These are phyloP conservation scores for Chaetomium sp. DNA, from an alignment of 2,329 filamentous ascomycete genomes.

Conservation along the genomic window DNA sequence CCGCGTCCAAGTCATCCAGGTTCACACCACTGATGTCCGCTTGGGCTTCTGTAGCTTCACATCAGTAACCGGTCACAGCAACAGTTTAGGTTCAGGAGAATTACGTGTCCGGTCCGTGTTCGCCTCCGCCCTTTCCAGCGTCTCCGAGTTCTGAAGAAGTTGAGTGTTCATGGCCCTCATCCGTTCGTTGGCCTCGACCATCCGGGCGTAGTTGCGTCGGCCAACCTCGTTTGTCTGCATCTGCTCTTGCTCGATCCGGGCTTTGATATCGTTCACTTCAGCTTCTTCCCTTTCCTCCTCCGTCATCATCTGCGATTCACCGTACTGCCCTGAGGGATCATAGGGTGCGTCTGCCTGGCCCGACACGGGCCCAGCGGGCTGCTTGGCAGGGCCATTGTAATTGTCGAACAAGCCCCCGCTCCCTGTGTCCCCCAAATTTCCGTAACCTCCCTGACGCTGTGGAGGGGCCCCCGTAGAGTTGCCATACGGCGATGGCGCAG, in stretches of 20 bases:
- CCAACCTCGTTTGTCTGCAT: not conserved
- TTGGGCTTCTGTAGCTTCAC: not conserved
- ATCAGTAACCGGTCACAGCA: too few species aligned
- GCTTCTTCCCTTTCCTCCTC: conserved; percentile 76
- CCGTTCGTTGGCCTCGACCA: not conserved
- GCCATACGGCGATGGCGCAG: conserved; percentile 38
- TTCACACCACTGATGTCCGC: not conserved
- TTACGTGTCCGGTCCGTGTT: too few species aligned
- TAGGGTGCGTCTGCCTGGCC: not conserved
- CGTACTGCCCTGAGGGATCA: not conserved
- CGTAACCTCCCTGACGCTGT: conserved; percentile 59
- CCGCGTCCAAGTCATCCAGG: not conserved
- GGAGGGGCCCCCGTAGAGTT: conserved; percentile 37
- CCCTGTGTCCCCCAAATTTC: conserved; percentile 54
- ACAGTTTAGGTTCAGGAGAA: too few species aligned
- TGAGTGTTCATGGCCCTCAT: too few species aligned
- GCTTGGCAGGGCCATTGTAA: conserved; percentile 10
- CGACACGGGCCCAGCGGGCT: not conserved
- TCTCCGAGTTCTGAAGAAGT: too few species aligned
- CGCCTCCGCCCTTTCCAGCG: too few species aligned
- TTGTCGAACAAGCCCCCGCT: conserved; percentile 16
- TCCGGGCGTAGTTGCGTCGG: not conserved
- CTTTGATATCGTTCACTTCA: conserved; percentile 54
- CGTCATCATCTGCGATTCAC: conserved; percentile 47
- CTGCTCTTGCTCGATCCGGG: not conserved